These are phyloP conservation scores for Trichocladium uniseriatum DNA, from an alignment of 495 filamentous ascomycete genomes.

Conservation along the genomic window DNA sequence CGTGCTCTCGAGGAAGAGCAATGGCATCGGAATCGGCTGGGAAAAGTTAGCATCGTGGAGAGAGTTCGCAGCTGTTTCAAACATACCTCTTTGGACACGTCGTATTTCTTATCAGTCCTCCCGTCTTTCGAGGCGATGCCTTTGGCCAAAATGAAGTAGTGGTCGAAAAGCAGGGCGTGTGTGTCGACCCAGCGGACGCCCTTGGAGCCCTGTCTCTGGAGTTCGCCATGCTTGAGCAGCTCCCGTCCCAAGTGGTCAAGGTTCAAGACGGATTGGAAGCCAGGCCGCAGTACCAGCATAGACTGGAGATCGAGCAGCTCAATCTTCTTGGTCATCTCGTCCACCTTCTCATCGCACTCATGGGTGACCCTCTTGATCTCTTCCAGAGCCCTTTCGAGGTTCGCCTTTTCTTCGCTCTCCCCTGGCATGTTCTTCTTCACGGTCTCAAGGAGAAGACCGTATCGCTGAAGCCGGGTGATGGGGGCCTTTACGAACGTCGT, in stretches of 20 bases:
- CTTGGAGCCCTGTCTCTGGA: conserved; percentile 79
- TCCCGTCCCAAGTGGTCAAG: conserved; percentile 85
- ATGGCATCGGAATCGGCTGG: conserved; percentile 91
- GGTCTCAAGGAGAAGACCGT: conserved; percentile 71
- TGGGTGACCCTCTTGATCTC: conserved; percentile 87
- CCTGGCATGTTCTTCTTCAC: conserved; percentile 74
- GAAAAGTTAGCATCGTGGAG: conserved; percentile 1
- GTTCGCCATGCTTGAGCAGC: conserved; percentile 79
- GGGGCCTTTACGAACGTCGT: conserved; percentile 89
- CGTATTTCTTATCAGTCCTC: conserved; percentile 74
- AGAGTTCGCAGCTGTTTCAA: conserved; percentile 3
- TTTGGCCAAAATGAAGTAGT: conserved; percentile 93
- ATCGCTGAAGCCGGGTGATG: conserved; percentile 87
- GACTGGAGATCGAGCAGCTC: conserved; percentile 72
- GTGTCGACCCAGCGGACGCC: conserved; percentile 87
- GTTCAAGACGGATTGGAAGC: conserved; percentile 85
- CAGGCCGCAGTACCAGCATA: conserved; percentile 74
- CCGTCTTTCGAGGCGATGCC: conserved; percentile 56
- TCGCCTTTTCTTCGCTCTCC: conserved; percentile 85
- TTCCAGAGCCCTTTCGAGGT: conserved; percentile 78
- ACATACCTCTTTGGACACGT: conserved; percentile 83
- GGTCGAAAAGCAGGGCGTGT: conserved; percentile 87
- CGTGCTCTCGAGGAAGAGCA: conserved; percentile 81
- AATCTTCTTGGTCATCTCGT: conserved; percentile 88
- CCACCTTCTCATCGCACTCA: conserved; percentile 92